A percentile compares a stretch with the other conserved stretches of the same genome.
These are phyloP conservation scores for Moesziomyces sp. DNA, from an alignment of 1,284 basidiomycete genomes.

Conservation along the genomic window DNA sequence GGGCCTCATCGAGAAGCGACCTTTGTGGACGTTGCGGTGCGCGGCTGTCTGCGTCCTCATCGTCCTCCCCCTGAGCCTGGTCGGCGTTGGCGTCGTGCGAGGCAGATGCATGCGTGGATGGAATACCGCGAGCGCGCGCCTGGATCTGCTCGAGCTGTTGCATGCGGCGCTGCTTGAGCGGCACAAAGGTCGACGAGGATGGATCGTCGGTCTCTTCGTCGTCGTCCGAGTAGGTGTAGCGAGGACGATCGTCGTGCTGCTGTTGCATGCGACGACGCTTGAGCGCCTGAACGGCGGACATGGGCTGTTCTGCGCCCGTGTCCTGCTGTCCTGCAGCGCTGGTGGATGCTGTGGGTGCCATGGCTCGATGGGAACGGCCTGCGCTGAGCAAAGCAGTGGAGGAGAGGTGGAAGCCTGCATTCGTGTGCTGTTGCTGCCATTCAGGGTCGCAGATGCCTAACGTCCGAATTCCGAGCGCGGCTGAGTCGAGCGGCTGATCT, in stretches of 20 bases:
- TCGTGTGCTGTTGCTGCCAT: too few relatives aligned
- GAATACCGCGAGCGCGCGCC: slow-evolving; percentile 13
- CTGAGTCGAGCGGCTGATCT: not conserved
- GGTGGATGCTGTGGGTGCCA: slow-evolving; percentile 27
- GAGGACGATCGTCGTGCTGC: slow-evolving; percentile 33
- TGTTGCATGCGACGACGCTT: slow-evolving; percentile 44
- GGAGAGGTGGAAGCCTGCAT: too few relatives aligned
- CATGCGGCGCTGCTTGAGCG: slow-evolving; percentile 84
- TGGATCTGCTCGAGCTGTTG: slow-evolving; percentile 76
- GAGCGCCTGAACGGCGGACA: slow-evolving; percentile 42
- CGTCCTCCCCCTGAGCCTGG: slow-evolving; percentile 18
- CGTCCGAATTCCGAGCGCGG: not conserved
- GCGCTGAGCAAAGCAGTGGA: too few relatives aligned
- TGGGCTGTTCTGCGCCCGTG: slow-evolving; percentile 7
- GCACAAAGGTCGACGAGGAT: slow-evolving; percentile 78
- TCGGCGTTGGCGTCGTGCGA: slow-evolving; percentile 4
- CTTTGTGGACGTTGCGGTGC: slow-evolving; percentile 74
- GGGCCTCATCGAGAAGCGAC: slow-evolving; percentile 60
- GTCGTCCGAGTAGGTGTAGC: slow-evolving; percentile 60
- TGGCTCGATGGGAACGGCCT: not conserved
- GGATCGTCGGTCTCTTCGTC: slow-evolving; percentile 71
- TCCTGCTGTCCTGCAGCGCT: slow-evolving; percentile 1
- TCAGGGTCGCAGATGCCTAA: not conserved
- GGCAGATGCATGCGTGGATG: not conserved
- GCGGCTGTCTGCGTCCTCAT: slow-evolving; percentile 71